Evolutionary conservation across 164 flowering plant genomes (phyloP).

Genomic region (Macadamia tetraphylla): DNA sequence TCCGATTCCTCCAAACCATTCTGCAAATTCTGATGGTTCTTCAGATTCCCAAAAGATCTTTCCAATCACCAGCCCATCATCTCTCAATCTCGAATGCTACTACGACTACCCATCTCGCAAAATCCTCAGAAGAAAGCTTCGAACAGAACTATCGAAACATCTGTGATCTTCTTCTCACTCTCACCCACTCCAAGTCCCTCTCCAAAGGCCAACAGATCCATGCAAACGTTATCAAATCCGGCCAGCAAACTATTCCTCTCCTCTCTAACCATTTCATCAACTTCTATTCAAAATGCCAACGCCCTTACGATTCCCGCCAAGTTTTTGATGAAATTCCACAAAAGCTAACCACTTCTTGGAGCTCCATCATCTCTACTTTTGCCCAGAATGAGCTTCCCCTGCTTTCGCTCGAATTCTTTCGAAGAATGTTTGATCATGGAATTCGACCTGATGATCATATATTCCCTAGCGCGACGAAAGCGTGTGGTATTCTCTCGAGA

Average conservation of each 20-base stretch:
- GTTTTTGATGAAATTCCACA: conserved; percentile 50
- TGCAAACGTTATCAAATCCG: conserved; percentile 60
- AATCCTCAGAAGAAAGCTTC: conserved; percentile 10
- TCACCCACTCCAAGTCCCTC: conserved; percentile 47
- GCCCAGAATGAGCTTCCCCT: conserved; percentile 80
- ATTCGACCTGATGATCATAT: conserved; percentile 57
- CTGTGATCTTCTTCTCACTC: conserved; percentile 47
- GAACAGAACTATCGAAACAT: conserved; percentile 37
- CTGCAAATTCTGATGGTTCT: conserved; percentile 1
- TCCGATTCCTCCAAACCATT: too few species aligned
- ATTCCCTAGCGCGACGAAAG: conserved; percentile 60
- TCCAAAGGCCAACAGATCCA: conserved; percentile 67
- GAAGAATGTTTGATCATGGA: conserved; percentile 39
- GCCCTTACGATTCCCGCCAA: conserved; percentile 44
- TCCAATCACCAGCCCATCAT: not conserved
- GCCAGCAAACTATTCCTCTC: conserved; percentile 46
- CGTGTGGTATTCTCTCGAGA: conserved; percentile 46
- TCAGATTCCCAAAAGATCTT: conserved; percentile 1
- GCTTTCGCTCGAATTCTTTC: conserved; percentile 49
- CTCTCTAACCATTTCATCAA: conserved; percentile 68
- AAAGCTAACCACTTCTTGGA: conserved; percentile 64
- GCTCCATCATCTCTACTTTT: conserved; percentile 67
- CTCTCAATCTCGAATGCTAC: not conserved
- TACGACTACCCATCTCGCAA: not conserved
- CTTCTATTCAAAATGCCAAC: conserved; percentile 77